Conservation (phyloP, 2,329 filamentous ascomycete species). For the Microdochium paspali region DNA sequence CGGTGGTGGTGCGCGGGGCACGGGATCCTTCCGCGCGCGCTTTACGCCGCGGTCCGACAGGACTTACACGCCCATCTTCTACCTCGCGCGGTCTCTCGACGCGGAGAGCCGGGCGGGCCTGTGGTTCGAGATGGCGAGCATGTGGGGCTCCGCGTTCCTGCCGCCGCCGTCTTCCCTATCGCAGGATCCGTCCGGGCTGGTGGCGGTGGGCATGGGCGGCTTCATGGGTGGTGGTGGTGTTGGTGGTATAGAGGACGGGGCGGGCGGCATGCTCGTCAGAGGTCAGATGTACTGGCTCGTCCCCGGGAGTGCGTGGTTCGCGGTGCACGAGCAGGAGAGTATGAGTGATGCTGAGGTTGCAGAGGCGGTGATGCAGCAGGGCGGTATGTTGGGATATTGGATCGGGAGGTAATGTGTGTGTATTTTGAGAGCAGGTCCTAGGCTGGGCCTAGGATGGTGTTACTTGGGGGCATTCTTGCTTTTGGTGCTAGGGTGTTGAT, state of each 20-base stretch:
- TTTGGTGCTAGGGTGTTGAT: too few species aligned
- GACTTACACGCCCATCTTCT: constrained; percentile 18
- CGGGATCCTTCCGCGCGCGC: constrained; percentile 15
- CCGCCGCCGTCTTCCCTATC: constrained; percentile 1
- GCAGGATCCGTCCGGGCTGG: too few species aligned
- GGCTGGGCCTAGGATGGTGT: too few species aligned
- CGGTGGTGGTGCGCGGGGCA: constrained; percentile 5
- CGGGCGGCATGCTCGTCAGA: constrained; percentile 5
- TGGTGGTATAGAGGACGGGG: not conserved
- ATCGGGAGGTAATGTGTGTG: constrained; percentile 13
- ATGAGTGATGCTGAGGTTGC: constrained; percentile 19
- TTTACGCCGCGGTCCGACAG: constrained; percentile 19
- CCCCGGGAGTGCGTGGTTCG: constrained; percentile 16
- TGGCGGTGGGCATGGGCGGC: constrained; percentile 4
- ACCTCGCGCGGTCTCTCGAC: constrained; percentile 14
- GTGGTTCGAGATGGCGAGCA: constrained; percentile 15
- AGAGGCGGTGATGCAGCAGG: constrained; percentile 15
- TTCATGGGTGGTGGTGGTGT: too few species aligned
- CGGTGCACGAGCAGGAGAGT: constrained; percentile 17
- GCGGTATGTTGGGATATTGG: constrained; percentile 15
- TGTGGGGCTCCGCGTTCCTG: constrained; percentile 13
- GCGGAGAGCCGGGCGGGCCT: constrained; percentile 7
- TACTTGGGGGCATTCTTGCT: too few species aligned
- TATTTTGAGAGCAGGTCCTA: not conserved
- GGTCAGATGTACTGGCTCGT: constrained; percentile 19